Base-by-base conservation (phyloP, 805 yeast genomes). In the Candida koratica region DNA sequence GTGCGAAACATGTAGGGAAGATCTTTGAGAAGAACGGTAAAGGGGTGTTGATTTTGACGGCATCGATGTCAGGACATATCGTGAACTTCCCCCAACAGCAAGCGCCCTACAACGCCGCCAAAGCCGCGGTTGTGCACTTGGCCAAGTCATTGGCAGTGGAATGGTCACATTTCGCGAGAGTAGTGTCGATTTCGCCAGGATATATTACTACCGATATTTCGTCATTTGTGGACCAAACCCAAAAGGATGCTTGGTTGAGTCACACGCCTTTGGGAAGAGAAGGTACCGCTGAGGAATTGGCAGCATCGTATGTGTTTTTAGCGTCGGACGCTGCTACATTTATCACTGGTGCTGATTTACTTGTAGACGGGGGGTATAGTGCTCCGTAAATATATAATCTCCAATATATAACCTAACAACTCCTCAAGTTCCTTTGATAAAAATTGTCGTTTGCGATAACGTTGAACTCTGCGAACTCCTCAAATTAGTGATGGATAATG, bases 11-110 rank as follows among this genome's bases (percentile, higher is more conserved):
- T 4, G 66, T 56, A 20, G 73, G 73, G 24, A 44, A 51, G 39
- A 59, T 67, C 40, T 65, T 65, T 49, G 49, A 56, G 45, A 56
- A 61, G 47, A 52, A 61, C 31, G 67, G 69, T 12, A 52, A 50
- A 41, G 71, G 71, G n/a, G 64, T 71, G 6, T 57, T 67, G 41
- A 60, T 67, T 37, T 52, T 65, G 42, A 67, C 73, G 13, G 70
- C 72, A 4, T 66, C 71, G 15, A 67, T 67, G 68, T 63, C 70
- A 8, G 73, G 71, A n/a, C 69, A 64, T 49, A 66, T 67, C 46
- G 71, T 61, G 36, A 67, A 67, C 45, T 61, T 65, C 27, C 73
- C 73, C 4, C 71, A 67, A 46, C 44, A 59, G 41, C 73, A 67
- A 46, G 69, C 71, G 15, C 69, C 72, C 22, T 67, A 67, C 51